Evolutionary conservation across 169 alveolate species (phyloP), one percentile per base, ranked within the genome.

Genomic region (Plasmodium fragile): DNA sequence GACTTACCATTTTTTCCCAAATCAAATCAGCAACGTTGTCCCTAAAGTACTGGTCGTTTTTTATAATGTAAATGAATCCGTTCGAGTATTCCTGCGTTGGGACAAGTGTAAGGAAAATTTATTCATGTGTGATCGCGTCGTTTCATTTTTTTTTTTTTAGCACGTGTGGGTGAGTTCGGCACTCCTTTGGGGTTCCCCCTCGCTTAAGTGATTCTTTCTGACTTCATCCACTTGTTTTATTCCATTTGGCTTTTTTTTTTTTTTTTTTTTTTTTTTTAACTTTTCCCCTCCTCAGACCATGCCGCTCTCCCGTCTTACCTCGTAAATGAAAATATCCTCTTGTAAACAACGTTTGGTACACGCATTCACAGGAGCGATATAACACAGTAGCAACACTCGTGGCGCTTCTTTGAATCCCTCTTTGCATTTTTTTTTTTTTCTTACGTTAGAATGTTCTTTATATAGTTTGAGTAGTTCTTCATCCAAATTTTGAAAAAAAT

Each of bases 1-100:
- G 18, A 53, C 22, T 87, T 78, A 87, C 93, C 93, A 87, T 87
- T 36, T 87, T 87, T 78, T 87, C 93, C 93, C 93, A 87, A 77
- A 87, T 87, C 71, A 87, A 75, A 87, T 87, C 93, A 30, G 59
- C 93, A 41, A 28, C 49, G 52, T 75, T 43, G 73, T 75, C 81
- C 70, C 53, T 87, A 53, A 87, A 78, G 49, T 30, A 13, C 59
- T 43, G 65, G 25, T 77, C 75, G 70, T 87, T 53, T 78, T 87
- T 87, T 77, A 87, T 79, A 13, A 79, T 87, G 49, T 89, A 87
- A 71, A 87, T 78, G 59, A 87, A 87, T 5, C 93, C 93, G 81
- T 87, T 87, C 41, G 93, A 80, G 69, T 77, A 87, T 70, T 87
- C 93, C 93, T 87, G 73, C 55, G 39, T 36, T 70, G 45, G 71